phyloP scores from a whole-genome alignment of 140 eudicot genomes.

The Stevia rebaudiana region DNA sequence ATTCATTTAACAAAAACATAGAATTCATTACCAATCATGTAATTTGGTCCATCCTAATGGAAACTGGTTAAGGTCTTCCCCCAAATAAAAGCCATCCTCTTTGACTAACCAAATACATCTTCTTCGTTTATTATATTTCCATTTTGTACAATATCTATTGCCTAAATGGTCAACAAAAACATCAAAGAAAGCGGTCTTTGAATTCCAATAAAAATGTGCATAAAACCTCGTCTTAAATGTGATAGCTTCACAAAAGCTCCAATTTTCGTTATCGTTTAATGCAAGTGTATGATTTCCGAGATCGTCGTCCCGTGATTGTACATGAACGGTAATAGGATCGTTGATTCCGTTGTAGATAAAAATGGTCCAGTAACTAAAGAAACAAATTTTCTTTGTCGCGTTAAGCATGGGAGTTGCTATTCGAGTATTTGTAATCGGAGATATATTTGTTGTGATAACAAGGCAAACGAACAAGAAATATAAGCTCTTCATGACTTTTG shows the following conservation, averaged over 20 bases:
- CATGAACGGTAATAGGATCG: neutral
- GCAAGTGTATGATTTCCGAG: slow-evolving; percentile 13
- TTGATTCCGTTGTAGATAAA: neutral
- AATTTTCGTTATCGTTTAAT: neutral
- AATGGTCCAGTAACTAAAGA: neutral
- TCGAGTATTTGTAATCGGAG: slow-evolving; percentile 8
- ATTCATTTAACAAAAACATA: neutral
- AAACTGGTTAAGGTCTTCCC: neutral
- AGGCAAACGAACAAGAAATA: slow-evolving; percentile 8
- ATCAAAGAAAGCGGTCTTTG: slow-evolving; percentile 8
- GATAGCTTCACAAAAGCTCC: slow-evolving; percentile 10
- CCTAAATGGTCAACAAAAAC: neutral
- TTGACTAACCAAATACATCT: slow-evolving; percentile 14
- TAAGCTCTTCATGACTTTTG: neutral
- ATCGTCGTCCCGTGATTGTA: slow-evolving; percentile 1
- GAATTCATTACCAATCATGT: slow-evolving; percentile 16
- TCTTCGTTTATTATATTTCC: neutral
- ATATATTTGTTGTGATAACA: slow-evolving; percentile 13
- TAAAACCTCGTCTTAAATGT: neutral
- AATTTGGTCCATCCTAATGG: slow-evolving; percentile 5
- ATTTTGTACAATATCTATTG: neutral
- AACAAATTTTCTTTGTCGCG: neutral
- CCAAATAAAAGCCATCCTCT: slow-evolving; percentile 21
- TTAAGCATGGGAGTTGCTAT: neutral
- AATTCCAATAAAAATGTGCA: slow-evolving; percentile 11